These are phyloP conservation scores for Trametes coccinea DNA, from an alignment of 768 basidiomycete genomes.

Conservation along the genomic window DNA sequence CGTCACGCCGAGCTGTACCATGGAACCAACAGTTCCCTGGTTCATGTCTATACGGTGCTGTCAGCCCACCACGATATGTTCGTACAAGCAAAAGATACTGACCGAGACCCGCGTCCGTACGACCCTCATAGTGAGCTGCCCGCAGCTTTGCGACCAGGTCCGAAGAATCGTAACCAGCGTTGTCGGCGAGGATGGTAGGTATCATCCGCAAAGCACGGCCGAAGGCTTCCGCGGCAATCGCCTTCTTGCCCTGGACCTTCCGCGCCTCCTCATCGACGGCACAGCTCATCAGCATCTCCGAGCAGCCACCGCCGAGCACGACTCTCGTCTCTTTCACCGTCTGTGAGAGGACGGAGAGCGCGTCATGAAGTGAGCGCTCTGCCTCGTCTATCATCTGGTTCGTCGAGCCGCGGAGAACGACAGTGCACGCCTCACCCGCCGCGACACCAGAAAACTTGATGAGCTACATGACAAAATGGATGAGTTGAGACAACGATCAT, in stretches of 20 bases:
- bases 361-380: constrained; percentile 95
- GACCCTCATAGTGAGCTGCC: constrained; percentile 93
- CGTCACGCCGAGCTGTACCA: constrained; percentile 85
- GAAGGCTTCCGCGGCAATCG: constrained; percentile 93
- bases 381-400: constrained; percentile 99
- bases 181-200: constrained; percentile 95
- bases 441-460: constrained; percentile 99
- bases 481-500: constrained; percentile 6
- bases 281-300: constrained; percentile 97
- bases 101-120: constrained; percentile 86
- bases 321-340: constrained; percentile 96
- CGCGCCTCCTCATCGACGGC: constrained; percentile 88
- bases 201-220: constrained; percentile 88
- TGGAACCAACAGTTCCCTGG: constrained; percentile 78
- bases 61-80: neutral
- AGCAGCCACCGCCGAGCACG: constrained; percentile 94
- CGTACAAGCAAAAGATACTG: constrained; percentile 30
- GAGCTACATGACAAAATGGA: constrained; percentile 55
- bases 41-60: constrained; percentile 72
- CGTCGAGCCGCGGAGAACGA: constrained; percentile 95
- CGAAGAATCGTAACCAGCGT: constrained; percentile 96
- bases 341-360: constrained; percentile 94
- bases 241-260: constrained; percentile 90
- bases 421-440: constrained; percentile 96
- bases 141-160: constrained; percentile 88